A percentile compares a stretch with the other conserved stretches of the same genome.
Conservation (phyloP, 2,329 filamentous ascomycete genomes). For the Dryadomyces quercus-mongolicae region DNA sequence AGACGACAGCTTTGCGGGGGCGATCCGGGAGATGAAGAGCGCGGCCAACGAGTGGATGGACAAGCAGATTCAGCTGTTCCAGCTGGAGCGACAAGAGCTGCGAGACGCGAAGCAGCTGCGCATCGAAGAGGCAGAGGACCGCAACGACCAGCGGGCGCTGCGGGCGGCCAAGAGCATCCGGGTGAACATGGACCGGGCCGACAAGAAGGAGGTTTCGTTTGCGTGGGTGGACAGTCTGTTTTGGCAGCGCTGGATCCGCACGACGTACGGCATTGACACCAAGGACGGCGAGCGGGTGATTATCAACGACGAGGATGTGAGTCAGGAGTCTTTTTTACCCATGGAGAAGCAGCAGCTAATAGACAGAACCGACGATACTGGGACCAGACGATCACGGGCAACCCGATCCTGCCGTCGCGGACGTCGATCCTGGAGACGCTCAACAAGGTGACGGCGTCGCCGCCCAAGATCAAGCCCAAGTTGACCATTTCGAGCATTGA, state of each 20-base stretch:
- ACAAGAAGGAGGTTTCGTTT: slow-evolving; percentile 82
- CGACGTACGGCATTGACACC: slow-evolving; percentile 88
- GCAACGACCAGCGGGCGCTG: slow-evolving; percentile 77
- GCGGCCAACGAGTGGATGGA: slow-evolving; percentile 98
- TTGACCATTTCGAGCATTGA: slow-evolving; percentile 62
- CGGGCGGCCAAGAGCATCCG: slow-evolving; percentile 80
- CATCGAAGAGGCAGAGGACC: slow-evolving; percentile 92
- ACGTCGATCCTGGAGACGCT: slow-evolving; percentile 85
- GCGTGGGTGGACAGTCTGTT: slow-evolving; percentile 96
- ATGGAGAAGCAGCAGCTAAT: slow-evolving; percentile 24
- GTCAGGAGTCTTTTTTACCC: too few species aligned
- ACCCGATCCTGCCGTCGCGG: slow-evolving; percentile 77
- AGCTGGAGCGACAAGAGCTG: slow-evolving; percentile 84
- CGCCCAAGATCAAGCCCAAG: slow-evolving; percentile 63
- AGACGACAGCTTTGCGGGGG: slow-evolving; percentile 65
- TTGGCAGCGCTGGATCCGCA: slow-evolving; percentile 93
- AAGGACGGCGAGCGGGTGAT: slow-evolving; percentile 83
- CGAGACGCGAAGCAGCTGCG: slow-evolving; percentile 89
- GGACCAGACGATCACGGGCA: slow-evolving; percentile 82
- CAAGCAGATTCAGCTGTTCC: slow-evolving; percentile 82
- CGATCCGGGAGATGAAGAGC: slow-evolving; percentile 85
- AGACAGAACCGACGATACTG: slow-evolving; percentile 79
- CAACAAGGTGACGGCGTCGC: slow-evolving; percentile 54
- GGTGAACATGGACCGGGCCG: slow-evolving; percentile 79
- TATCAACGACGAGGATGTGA: slow-evolving; percentile 94